These are phyloP conservation scores for Neurospora terricola DNA, from an alignment of 495 filamentous ascomycete species.

Conservation along the genomic window DNA sequence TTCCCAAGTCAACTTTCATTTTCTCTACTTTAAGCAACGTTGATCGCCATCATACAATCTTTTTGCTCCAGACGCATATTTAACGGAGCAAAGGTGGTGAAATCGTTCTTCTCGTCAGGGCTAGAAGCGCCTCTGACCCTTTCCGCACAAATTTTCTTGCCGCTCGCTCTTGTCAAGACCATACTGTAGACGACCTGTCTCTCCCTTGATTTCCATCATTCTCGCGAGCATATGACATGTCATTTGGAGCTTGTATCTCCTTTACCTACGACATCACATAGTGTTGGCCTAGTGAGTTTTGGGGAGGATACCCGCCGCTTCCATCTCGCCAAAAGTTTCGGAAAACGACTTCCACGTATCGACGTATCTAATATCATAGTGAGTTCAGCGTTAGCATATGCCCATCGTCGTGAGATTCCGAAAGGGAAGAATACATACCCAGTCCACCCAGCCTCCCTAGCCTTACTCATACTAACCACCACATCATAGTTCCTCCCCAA, in stretches of 20 bases:
- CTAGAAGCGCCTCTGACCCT: too few relatives aligned
- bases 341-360: conserved; percentile 45
- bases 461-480: conserved; percentile 48
- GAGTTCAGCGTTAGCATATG: not conserved
- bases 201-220: not conserved
- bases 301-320: conserved; percentile 27
- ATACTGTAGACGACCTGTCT: not conserved
- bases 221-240: too few relatives aligned
- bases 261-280: not conserved
- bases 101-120: too few relatives aligned
- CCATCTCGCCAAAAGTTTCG: conserved; percentile 37
- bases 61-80: too few relatives aligned
- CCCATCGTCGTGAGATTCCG: not conserved
- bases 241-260: not conserved
- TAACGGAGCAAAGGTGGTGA: too few relatives aligned
- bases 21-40: too few relatives aligned
- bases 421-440: conserved; percentile 13
- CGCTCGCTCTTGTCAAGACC: not conserved
- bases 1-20: too few relatives aligned
- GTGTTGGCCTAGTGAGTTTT: not conserved
- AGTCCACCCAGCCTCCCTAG: conserved; percentile 40
- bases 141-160: not conserved
- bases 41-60: too few relatives aligned
- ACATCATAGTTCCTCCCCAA: conserved; percentile 41
- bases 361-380: conserved; percentile 15